These are phyloP conservation scores for Eragrostis tef DNA, from an alignment of 202 grass and related monocot genomes.

Conservation along the genomic window DNA sequence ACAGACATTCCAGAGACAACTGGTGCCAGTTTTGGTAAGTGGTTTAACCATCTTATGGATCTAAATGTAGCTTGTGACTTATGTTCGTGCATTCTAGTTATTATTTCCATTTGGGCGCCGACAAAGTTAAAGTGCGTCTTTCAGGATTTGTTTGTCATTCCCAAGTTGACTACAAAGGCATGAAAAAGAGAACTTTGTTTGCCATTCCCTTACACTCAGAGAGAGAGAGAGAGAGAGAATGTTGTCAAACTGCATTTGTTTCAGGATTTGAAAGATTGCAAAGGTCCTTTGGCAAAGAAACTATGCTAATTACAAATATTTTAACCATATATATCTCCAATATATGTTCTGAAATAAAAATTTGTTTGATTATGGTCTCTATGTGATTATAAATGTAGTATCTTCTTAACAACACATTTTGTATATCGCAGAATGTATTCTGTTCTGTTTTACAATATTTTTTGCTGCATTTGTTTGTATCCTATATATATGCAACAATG, in stretches of 20 bases:
- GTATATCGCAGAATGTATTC: background rate
- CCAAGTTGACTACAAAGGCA: slow-evolving; percentile 3
- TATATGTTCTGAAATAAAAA: background rate
- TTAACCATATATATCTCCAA: background rate
- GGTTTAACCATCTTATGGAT: slow-evolving; percentile 12
- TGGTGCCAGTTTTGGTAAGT: slow-evolving; percentile 84
- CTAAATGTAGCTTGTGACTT: background rate
- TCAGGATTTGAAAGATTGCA: background rate
- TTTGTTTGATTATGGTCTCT: background rate
- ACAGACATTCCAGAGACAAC: slow-evolving; percentile 96
- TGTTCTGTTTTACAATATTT: background rate
- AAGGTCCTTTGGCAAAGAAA: background rate
- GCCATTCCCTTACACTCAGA: slow-evolving; percentile 9
- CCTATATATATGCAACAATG: background rate
- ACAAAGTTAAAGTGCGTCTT: background rate
- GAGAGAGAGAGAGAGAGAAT: background rate
- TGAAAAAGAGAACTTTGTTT: slow-evolving; percentile 18
- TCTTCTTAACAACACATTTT: background rate
- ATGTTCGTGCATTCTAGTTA: background rate
- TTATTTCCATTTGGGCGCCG: slow-evolving; percentile 12
- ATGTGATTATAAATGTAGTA: background rate
- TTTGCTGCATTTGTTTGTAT: background rate
- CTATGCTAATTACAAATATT: background rate
- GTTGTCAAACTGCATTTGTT: slow-evolving; percentile 14
- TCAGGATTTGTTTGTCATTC: background rate